Conservation (phyloP, 768 basidiomycete species). For the Favolaschia claudopus region DNA sequence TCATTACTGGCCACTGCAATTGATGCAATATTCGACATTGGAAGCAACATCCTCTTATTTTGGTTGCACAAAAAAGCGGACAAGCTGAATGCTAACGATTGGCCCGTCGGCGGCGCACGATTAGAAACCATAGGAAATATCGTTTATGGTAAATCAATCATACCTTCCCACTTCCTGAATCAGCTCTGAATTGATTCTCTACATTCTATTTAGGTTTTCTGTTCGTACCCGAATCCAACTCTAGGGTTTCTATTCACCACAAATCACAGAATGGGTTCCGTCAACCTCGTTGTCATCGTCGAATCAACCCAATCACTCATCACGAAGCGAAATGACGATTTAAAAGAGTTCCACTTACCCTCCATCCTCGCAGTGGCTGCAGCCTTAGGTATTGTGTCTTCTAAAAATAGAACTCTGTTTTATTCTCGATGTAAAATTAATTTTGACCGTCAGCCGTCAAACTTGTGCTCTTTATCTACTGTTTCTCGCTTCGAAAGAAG, state of each 20-base stretch:
- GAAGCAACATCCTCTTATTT: conserved; percentile 83
- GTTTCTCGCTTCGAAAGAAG: conserved; percentile 75
- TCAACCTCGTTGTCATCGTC: conserved; percentile 91
- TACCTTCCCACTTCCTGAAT: background rate
- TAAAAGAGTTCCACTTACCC: conserved; percentile 76
- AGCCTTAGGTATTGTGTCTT: conserved; percentile 74
- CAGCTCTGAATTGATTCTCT: too few species aligned
- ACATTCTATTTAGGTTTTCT: conserved; percentile 60
- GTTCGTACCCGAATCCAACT: conserved; percentile 28
- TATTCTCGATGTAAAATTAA: conserved; percentile 1
- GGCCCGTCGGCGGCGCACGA: conserved; percentile 92
- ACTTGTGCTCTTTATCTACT: conserved; percentile 86
- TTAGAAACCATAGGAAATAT: conserved; percentile 92
- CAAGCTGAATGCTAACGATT: conserved; percentile 79
- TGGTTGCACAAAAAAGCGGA: conserved; percentile 79
- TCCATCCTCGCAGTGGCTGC: conserved; percentile 84
- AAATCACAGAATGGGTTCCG: conserved; percentile 79
- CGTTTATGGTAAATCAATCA: conserved; percentile 66
- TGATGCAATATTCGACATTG: conserved; percentile 87
- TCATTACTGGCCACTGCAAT: conserved; percentile 90
- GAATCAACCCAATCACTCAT: conserved; percentile 82
- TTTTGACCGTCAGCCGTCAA: conserved; percentile 68
- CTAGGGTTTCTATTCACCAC: background rate
- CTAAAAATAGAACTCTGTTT: conserved; percentile 22
- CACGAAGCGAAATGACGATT: conserved; percentile 57